Conservation (phyloP, 768 basidiomycete genomes). For the Pilatotrama ljubarskyi region DNA sequence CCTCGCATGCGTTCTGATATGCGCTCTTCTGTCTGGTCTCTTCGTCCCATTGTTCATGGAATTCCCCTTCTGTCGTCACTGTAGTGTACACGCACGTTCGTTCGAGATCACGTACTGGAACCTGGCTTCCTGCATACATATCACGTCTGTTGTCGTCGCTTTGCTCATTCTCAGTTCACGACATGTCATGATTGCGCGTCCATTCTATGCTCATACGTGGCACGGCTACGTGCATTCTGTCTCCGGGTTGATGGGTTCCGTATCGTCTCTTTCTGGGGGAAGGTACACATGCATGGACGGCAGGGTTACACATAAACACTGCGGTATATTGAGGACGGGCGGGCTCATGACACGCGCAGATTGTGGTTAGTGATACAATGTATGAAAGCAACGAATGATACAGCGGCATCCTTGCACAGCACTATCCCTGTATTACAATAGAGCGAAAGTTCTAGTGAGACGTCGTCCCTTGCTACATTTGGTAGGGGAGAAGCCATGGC, state of each 20-base stretch:
- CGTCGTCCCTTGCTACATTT: not conserved
- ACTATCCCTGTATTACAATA: constrained; percentile 15
- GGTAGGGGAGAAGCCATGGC: too few relatives aligned
- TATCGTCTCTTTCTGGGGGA: constrained; percentile 2
- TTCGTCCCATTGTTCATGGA: constrained; percentile 3
- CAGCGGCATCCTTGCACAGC: not conserved
- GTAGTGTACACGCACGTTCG: constrained; percentile 5
- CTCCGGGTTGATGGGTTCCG: not conserved
- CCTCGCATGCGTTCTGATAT: constrained; percentile 52
- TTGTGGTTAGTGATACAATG: constrained; percentile 13
- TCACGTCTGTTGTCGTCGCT: not conserved
- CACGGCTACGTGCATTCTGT: not conserved
- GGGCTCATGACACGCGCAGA: not conserved
- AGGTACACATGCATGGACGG: constrained; percentile 14
- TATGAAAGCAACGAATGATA: not conserved
- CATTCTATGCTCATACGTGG: not conserved
- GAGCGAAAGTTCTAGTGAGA: not conserved
- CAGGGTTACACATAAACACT: constrained; percentile 12
- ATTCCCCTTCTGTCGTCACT: not conserved
- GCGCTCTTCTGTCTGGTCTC: not conserved
- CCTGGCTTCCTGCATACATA: not conserved
- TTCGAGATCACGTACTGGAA: constrained; percentile 1
- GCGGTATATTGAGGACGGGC: constrained; percentile 3
- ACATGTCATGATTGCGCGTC: not conserved
- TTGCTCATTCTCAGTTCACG: constrained; percentile 3